Evolutionary conservation across 1,139 yeast genomes (phyloP).

Genomic region (Magnusiomyces clavatus): DNA sequence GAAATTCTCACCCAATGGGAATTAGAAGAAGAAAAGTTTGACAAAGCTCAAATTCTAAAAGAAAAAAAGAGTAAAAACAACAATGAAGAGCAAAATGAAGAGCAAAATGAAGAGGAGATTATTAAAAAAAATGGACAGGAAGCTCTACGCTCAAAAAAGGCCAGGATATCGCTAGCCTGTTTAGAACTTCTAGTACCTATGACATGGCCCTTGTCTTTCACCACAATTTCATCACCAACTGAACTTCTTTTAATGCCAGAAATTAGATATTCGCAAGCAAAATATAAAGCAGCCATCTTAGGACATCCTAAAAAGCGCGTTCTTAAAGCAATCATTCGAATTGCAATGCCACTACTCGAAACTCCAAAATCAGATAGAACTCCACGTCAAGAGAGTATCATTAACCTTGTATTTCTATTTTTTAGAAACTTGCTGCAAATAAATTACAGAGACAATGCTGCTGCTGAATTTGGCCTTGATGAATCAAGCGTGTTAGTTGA

Average conservation of each 20-base stretch:
- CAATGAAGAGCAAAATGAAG: background rate
- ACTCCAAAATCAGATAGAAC: slow-evolving; percentile 48
- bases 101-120: background rate
- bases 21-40: slow-evolving; percentile 26
- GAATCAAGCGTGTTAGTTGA: background rate
- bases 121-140: slow-evolving; percentile 12
- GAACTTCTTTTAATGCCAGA: slow-evolving; percentile 54
- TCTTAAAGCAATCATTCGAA: slow-evolving; percentile 59
- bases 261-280: slow-evolving; percentile 55
- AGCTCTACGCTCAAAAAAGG: slow-evolving; percentile 28
- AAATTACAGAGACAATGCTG: slow-evolving; percentile 48
- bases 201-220: slow-evolving; percentile 75
- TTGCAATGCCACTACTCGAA: slow-evolving; percentile 61
- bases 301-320: slow-evolving; percentile 52
- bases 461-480: background rate
- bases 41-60: slow-evolving; percentile 9
- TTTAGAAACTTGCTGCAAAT: slow-evolving; percentile 70
- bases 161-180: slow-evolving; percentile 59
- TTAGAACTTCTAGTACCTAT: slow-evolving; percentile 75
- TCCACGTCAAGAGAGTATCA: slow-evolving; percentile 62
- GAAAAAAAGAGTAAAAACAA: slow-evolving; percentile 22
- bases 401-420: slow-evolving; percentile 65
- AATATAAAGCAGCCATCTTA: slow-evolving; percentile 64
- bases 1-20: slow-evolving; percentile 75
- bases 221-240: slow-evolving; percentile 41